Conservation (phyloP, 2,329 filamentous ascomycete genomes). For the Torrubiellomyces zombiae region DNA sequence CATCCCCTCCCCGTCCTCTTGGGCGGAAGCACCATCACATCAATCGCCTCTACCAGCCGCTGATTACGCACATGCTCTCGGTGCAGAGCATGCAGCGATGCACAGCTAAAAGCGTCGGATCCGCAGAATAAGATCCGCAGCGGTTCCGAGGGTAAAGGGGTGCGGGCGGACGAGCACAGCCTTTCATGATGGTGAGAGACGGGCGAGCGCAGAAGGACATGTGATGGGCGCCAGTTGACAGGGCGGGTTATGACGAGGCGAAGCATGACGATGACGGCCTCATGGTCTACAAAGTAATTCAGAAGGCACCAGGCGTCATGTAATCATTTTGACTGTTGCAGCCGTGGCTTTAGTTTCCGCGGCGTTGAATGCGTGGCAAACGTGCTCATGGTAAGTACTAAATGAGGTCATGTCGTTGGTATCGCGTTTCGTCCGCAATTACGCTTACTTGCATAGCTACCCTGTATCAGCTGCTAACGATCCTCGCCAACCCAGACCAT, state of each 20-base stretch:
- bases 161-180: constrained; percentile 7
- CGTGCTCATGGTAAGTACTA: constrained; percentile 1
- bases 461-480: neutral
- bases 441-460: constrained; percentile 15
- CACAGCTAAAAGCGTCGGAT: constrained; percentile 77
- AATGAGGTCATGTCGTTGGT: neutral
- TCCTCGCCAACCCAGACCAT: neutral
- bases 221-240: neutral
- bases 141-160: constrained; percentile 29
- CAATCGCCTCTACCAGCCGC: constrained; percentile 53
- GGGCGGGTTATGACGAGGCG: constrained; percentile 1
- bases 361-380: neutral
- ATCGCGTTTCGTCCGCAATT: constrained; percentile 17
- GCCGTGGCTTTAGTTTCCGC: constrained; percentile 1
- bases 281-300: no score
- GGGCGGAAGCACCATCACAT: constrained; percentile 68
- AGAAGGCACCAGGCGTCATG: no score
- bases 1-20: constrained; percentile 64
- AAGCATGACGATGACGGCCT: constrained; percentile 7
- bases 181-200: neutral
- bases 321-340: no score
- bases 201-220: neutral
- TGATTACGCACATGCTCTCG: constrained; percentile 35
- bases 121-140: constrained; percentile 86
- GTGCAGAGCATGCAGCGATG: constrained; percentile 54